phyloP scores from a whole-genome alignment of 2,329 filamentous ascomycete species.

The Rutstroemia sp. region DNA sequence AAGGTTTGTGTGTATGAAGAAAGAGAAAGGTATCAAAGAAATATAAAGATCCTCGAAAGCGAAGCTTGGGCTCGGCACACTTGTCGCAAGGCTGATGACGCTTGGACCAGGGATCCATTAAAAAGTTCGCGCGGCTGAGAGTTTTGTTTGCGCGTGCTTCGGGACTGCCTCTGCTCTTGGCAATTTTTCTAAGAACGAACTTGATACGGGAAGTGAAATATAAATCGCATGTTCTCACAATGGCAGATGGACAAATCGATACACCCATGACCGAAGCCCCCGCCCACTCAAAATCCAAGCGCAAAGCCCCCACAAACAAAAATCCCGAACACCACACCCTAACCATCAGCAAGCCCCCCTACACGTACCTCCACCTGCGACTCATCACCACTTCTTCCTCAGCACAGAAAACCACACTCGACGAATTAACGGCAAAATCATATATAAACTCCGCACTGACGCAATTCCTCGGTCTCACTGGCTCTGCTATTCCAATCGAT shows the following conservation, averaged over 20 bases:
- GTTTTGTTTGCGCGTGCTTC: neutral
- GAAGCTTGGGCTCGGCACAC: neutral
- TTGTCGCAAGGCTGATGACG: constrained; percentile 4
- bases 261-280: constrained; percentile 1
- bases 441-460: constrained; percentile 57
- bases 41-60: constrained; percentile 3
- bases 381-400: constrained; percentile 8
- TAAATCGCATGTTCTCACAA: neutral
- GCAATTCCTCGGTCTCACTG: constrained; percentile 64
- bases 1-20: neutral
- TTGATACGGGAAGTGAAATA: too few relatives aligned
- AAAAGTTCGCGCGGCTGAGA: constrained; percentile 1
- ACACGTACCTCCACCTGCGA: constrained; percentile 48
- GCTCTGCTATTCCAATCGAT: constrained; percentile 60
- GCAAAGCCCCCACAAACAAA: constrained; percentile 12
- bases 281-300: neutral
- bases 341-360: constrained; percentile 44
- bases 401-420: constrained; percentile 35
- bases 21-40: too few relatives aligned
- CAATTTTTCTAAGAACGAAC: too few relatives aligned
- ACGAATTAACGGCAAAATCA: constrained; percentile 54
- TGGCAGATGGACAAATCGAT: neutral
- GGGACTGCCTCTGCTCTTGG: too few relatives aligned
- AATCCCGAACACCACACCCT: constrained; percentile 41
- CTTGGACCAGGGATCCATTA: neutral